Base-by-base conservation (phyloP, 305 asterid species). In the Ilex paraguariensis region DNA sequence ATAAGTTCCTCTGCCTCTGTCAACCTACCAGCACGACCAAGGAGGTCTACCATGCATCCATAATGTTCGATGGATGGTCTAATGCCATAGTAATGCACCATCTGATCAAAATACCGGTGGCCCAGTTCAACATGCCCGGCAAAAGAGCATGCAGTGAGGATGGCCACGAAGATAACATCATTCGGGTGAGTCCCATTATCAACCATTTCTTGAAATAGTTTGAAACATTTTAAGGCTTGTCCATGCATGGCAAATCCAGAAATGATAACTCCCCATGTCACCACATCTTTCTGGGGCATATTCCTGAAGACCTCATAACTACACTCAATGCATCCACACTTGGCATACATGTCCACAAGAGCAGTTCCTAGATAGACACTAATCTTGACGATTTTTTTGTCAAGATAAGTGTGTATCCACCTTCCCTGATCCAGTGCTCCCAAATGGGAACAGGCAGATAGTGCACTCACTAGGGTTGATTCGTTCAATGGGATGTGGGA, bases 41-140 rank as follows among this genome's bases (percentile, higher is more conserved):
- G 71, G 49, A 70, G 75, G 54, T 70, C 75, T 12, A 70, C 75
- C 63, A 70, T 60, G 58, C 75, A 65, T 36, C 75, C 75, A 46
- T 54, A 70, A 61, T 70, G 75, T 50, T 70, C 70, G 30, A 65
- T 56, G 31, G 58, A 59, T 45, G 71, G 75, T 56, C 54, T 65
- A 28, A 70, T 70, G 12, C 61, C 11, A 13, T 52, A 65, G 10
- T 13, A 44, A 12, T 53, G 39, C 6, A 65, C 49, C 75, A 70
- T 70, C 42, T 59, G 66, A 16, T 64, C 13, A 3, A 70, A 70
- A 39, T 64, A 70, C 13, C 21, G 57, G 13, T 49, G 66, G n/a
- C 75, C 71, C 56, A 16, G 6, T 17, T 65, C 66, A 3, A 70
- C 63, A 7, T 30, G 46, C 14, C 75, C 75, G 17, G 70, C 54